These are phyloP conservation scores for Xylaria flabelliformis DNA, from an alignment of 495 filamentous ascomycete species.

Conservation along the genomic window DNA sequence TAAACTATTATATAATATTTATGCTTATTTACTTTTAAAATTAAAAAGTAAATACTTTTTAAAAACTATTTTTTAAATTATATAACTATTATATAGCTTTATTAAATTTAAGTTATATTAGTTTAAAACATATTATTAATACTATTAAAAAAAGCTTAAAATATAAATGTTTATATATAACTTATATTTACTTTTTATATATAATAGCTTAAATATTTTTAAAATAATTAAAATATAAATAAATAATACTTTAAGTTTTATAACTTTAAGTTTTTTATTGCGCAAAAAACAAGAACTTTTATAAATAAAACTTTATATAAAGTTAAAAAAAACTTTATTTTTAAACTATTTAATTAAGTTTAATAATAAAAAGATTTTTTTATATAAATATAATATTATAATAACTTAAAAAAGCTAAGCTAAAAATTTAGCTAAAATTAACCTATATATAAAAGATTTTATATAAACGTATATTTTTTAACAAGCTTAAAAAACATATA, in stretches of 20 bases:
- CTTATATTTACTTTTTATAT: neutral
- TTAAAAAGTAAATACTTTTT: neutral
- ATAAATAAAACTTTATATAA: neutral
- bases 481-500: too few relatives aligned
- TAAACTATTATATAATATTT: too few relatives aligned
- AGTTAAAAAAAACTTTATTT: neutral
- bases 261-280: too few relatives aligned
- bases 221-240: neutral
- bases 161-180: neutral
- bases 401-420: neutral
- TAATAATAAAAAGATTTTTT: neutral
- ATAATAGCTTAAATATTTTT: neutral
- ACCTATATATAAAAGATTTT: too few relatives aligned
- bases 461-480: too few relatives aligned
- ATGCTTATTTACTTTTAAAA: too few relatives aligned
- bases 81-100: constrained; percentile 5
- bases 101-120: neutral
- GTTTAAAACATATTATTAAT: neutral
- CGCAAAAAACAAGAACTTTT: too few relatives aligned
- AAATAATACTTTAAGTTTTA: neutral
- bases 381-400: neutral
- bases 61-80: neutral
- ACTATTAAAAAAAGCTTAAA: neutral
- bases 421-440: too few relatives aligned
- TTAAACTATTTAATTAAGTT: constrained; percentile 1